Percentiles rank a stretch among this genome's conserved stretches.
phyloP scores from a whole-genome alignment of 306 rosid species.

The Elaeagnus macrophylla region DNA sequence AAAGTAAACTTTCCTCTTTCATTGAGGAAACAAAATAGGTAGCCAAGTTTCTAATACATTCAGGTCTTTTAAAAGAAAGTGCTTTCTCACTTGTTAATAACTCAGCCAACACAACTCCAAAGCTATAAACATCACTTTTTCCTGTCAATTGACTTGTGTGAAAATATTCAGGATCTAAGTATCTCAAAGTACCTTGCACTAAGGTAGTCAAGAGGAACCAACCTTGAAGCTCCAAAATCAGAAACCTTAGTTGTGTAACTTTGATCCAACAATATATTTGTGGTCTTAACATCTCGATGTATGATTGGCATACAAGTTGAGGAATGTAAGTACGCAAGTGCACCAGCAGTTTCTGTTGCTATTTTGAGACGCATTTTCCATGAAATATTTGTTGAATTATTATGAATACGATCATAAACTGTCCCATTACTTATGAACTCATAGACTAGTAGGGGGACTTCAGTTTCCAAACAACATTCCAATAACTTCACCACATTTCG shows the following conservation, averaged over 20 bases:
- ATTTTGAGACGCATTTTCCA: slow-evolving; percentile 17
- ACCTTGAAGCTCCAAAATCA: slow-evolving; percentile 22
- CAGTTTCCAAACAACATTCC: slow-evolving; percentile 15
- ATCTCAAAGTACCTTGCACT: slow-evolving; percentile 18
- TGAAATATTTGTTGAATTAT: not conserved
- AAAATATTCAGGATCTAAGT: slow-evolving; percentile 17
- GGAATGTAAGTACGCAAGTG: slow-evolving; percentile 18
- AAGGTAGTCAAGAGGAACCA: slow-evolving; percentile 21
- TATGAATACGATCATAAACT: slow-evolving; percentile 8
- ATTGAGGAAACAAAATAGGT: slow-evolving; percentile 5
- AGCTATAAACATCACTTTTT: slow-evolving; percentile 12
- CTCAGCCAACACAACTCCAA: slow-evolving; percentile 16
- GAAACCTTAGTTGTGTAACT: slow-evolving; percentile 15
- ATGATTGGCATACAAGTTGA: slow-evolving; percentile 14
- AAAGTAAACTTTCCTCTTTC: slow-evolving; percentile 4
- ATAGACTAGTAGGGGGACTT: slow-evolving; percentile 11
- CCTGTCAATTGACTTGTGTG: slow-evolving; percentile 9
- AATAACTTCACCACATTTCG: slow-evolving; percentile 19
- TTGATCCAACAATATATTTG: slow-evolving; percentile 11
- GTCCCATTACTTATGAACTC: slow-evolving; percentile 17
- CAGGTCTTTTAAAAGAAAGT: not conserved
- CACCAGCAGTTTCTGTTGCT: slow-evolving; percentile 11
- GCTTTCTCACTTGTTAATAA: slow-evolving; percentile 11
- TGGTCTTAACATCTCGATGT: slow-evolving; percentile 17
- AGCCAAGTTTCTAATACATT: slow-evolving; percentile 1